Evolutionary conservation across 768 basidiomycete genomes (phyloP).

Genomic region (Cubamyces sp.): DNA sequence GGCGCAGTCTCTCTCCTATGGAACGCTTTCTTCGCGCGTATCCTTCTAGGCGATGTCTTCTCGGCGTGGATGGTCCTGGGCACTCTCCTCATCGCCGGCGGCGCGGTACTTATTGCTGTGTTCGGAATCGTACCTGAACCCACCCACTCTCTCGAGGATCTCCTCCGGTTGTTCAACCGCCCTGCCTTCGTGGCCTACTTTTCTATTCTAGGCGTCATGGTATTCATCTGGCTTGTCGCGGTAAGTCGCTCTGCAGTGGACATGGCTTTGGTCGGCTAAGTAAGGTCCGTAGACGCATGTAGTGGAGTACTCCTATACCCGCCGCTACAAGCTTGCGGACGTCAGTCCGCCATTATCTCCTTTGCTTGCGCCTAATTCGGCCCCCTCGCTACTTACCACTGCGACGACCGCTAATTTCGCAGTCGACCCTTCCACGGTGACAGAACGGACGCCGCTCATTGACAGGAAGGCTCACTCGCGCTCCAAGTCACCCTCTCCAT

Average conservation of each 20-base stretch:
- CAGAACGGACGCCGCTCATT: conserved; percentile 64
- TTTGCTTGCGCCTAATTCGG: conserved; percentile 40
- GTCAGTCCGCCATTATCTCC: conserved; percentile 42
- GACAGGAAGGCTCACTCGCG: conserved; percentile 42
- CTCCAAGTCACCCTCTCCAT: conserved; percentile 31
- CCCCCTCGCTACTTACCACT: conserved; percentile 44
- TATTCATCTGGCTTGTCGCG: conserved; percentile 60
- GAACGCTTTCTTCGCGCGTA: conserved; percentile 90
- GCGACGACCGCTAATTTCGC: conserved; percentile 32
- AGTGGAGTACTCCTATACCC: conserved; percentile 63
- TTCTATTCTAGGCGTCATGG: conserved; percentile 63
- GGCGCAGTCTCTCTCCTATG: conserved; percentile 92
- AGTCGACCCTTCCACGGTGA: conserved; percentile 30
- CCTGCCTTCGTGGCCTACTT: conserved; percentile 84
- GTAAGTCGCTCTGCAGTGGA: conserved; percentile 50
- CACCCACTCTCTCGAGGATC: conserved; percentile 83
- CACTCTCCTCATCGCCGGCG: conserved; percentile 84
- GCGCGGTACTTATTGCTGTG: conserved; percentile 86
- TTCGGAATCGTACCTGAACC: conserved; percentile 93
- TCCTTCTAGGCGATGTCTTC: conserved; percentile 85
- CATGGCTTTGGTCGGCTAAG: neutral
- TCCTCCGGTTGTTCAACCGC: conserved; percentile 74
- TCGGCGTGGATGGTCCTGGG: conserved; percentile 86
- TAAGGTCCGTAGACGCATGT: conserved; percentile 65
- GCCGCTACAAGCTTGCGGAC: conserved; percentile 34